Base-by-base conservation (phyloP, 176 grass and related monocot genomes). In the Urochloa ruziziensis region DNA sequence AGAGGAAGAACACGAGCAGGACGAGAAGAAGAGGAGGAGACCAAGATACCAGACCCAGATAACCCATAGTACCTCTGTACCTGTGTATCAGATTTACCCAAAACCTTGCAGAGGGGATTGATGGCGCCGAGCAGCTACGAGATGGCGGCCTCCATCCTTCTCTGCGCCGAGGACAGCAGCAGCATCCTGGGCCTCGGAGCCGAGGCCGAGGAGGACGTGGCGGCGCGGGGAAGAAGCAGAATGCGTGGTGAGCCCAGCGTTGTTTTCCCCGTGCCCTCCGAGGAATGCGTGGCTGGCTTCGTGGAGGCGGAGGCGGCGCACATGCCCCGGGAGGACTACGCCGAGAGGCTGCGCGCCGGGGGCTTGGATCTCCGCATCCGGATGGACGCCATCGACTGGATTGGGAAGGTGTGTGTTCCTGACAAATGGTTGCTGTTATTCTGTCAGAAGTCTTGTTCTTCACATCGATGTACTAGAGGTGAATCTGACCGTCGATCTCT, bases 121-220 rank as follows among this genome's bases (percentile, higher is more conserved):
- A 99, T 96, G 94, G 84, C 88, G 47, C 81, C 83, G 12, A 88
- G 89, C 87, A 86, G 89, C 89, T 94, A 75, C 70, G 89, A 96
- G n/a, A 92, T 85, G 83, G 83, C 94, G 6, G 88, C 91, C 49
- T 99, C 93, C 63, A 87, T 91, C 85, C 79, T 99, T 42, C 86
- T 99, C 52, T 99, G 97, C 91, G 93, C 88, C 53, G 97, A 99
- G 88, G 97, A 99, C 81, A 94, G 89, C 87, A 91, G 83, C 80
- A 94, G 91, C 88, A 58, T 92, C 64, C 76, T 96, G 51, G 77
- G 83, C 49, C 83, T 96, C 43, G 91, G 79, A 5, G 89, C 70
- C 1, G 91, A 93, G 74, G 82, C 75, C 42, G 75, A 36, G 18
- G 62, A 85, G 34, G 47, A 48, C 29, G 16, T 11, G 76, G 21